phyloP scores from a whole-genome alignment of 2,329 filamentous ascomycete genomes.

The Ramularia endophylla region DNA sequence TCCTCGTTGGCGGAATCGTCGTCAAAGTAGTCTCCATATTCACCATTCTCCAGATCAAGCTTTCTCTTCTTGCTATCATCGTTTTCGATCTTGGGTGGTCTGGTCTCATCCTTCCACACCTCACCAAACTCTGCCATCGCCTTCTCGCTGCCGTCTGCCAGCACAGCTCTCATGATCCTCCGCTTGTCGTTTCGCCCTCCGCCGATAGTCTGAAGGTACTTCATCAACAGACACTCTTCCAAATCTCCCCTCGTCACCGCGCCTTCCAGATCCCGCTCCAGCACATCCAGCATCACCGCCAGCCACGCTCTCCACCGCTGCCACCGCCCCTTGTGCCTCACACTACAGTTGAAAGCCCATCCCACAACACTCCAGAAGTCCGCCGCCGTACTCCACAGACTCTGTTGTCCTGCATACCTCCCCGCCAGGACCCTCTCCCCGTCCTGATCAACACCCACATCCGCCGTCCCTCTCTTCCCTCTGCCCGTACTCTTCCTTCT shows the following conservation, averaged over 20 bases:
- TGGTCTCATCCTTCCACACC: conserved; percentile 62
- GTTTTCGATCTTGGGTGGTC: conserved; percentile 40
- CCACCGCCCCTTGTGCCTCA: conserved; percentile 68
- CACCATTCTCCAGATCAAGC: conserved; percentile 49
- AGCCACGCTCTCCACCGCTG: conserved; percentile 75
- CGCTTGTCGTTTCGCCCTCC: conserved; percentile 37
- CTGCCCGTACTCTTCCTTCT: conserved; percentile 11
- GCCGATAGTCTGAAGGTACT: conserved; percentile 47
- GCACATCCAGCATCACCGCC: conserved; percentile 67
- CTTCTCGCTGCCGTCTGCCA: conserved; percentile 57
- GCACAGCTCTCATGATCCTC: conserved; percentile 59
- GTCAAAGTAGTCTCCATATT: conserved; percentile 33
- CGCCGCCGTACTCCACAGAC: conserved; percentile 68
- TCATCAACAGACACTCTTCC: conserved; percentile 53
- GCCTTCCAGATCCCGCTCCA: conserved; percentile 63
- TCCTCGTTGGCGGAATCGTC: conserved; percentile 22
- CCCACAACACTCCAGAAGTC: conserved; percentile 88
- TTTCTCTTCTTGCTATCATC: conserved; percentile 51
- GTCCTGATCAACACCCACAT: conserved; percentile 19
- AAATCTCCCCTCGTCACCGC: conserved; percentile 30
- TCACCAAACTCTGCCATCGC: conserved; percentile 53
- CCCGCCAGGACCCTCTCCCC: conserved; percentile 36
- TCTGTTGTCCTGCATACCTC: conserved; percentile 56
- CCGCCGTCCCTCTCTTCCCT: conserved; percentile 10
- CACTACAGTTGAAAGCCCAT: conserved; percentile 90